phyloP scores from a whole-genome alignment of 2,329 filamentous ascomycete genomes.

The Diaporthe vaccinii region DNA sequence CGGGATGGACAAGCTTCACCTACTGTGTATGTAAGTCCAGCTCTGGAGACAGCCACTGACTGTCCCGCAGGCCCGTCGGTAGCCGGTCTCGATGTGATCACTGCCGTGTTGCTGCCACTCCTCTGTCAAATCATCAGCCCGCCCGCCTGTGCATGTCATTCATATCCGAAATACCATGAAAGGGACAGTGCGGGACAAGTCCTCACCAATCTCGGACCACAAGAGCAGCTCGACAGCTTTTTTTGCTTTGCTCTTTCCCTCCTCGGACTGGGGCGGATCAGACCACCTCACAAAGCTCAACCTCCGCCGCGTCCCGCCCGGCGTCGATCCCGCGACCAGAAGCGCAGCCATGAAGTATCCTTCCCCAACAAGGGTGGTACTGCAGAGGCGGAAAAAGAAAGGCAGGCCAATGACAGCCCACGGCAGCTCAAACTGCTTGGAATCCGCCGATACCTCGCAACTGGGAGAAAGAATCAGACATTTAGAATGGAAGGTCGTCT shows the following conservation, averaged over 20 bases:
- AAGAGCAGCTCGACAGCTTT: conserved; percentile 18
- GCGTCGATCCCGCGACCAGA: conserved; percentile 23
- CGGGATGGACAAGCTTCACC: not conserved
- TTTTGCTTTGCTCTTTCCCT: not conserved
- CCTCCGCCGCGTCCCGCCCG: conserved; percentile 24
- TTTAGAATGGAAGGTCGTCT: not conserved
- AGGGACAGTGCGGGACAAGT: not conserved
- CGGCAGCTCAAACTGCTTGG: conserved; percentile 26
- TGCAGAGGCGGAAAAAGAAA: not conserved
- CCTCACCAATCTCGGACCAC: conserved; percentile 28
- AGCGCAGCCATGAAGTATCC: not conserved
- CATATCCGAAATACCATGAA: not conserved
- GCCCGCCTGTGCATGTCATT: not conserved
- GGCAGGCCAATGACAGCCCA: not conserved
- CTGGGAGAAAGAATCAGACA: not conserved
- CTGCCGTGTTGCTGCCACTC: conserved; percentile 48
- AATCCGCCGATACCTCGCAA: not conserved
- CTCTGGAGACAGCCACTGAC: conserved; percentile 45
- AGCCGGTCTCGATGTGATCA: conserved; percentile 52
- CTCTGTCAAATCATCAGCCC: conserved; percentile 20
- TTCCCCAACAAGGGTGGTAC: not conserved
- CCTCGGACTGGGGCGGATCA: conserved; percentile 1
- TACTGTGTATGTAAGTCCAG: conserved; percentile 47
- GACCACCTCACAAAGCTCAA: conserved; percentile 26
- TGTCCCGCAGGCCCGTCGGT: conserved; percentile 47